Conservation (phyloP, 805 yeast species). For the Wickerhamomyces canadensis region DNA sequence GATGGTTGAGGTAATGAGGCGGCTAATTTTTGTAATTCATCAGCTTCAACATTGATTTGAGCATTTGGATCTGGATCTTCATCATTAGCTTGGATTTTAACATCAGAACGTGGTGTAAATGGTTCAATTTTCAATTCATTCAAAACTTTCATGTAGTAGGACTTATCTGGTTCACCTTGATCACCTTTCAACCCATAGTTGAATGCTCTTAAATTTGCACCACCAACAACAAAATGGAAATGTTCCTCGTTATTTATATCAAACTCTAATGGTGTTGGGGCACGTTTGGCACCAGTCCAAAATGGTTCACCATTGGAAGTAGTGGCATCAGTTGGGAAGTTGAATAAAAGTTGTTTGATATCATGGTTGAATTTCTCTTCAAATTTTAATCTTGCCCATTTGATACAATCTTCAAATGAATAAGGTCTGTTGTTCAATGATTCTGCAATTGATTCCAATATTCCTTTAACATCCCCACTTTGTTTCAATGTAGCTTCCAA, state of each 20-base stretch:
- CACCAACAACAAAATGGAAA: conserved; percentile 77
- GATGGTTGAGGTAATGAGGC: conserved; percentile 85
- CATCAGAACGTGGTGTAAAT: conserved; percentile 69
- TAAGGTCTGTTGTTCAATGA: conserved; percentile 79
- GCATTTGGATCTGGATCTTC: conserved; percentile 86
- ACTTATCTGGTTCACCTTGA: conserved; percentile 41
- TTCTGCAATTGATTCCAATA: conserved; percentile 72
- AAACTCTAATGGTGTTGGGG: conserved; percentile 81
- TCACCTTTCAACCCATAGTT: conserved; percentile 87
- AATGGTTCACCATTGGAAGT: conserved; percentile 90
- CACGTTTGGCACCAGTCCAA: conserved; percentile 98
- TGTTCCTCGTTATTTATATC: conserved; percentile 75
- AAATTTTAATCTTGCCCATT: conserved; percentile 91
- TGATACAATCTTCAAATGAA: conserved; percentile 87
- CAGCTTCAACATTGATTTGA: conserved; percentile 43
- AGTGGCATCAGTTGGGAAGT: conserved; percentile 91
- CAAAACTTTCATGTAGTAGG: conserved; percentile 49
- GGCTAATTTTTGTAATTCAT: conserved; percentile 62
- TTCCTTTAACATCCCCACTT: conserved; percentile 85
- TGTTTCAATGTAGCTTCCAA: conserved; percentile 89
- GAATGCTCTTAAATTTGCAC: conserved; percentile 85
- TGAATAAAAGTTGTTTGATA: conserved; percentile 82
- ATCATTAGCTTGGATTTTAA: conserved; percentile 80
- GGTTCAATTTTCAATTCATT: conserved; percentile 45
- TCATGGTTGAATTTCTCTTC: conserved; percentile 82